phyloP scores from a whole-genome alignment of 106 monocot genomes.

The Dendrobium catenatum region DNA sequence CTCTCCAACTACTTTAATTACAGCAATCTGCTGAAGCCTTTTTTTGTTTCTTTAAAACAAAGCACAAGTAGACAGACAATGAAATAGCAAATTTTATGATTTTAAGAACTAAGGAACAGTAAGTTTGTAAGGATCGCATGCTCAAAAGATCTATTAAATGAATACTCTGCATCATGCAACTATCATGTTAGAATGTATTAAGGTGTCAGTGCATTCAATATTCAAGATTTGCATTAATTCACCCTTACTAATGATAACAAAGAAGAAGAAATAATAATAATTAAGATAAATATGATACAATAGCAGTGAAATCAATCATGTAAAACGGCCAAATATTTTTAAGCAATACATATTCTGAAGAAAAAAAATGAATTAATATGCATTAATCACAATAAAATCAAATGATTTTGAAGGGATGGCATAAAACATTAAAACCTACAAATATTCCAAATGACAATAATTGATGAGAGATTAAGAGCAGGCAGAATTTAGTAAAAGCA shows the following conservation, averaged over 20 bases:
- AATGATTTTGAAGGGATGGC: not conserved
- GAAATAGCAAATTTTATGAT: not conserved
- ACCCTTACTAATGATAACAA: not conserved
- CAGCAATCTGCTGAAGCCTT: no score
- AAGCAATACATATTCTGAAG: not conserved
- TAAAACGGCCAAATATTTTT: not conserved
- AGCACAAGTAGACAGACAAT: not conserved
- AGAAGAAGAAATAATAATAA: not conserved
- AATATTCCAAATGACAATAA: not conserved
- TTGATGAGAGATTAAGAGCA: not conserved
- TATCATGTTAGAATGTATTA: not conserved
- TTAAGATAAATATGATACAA: not conserved
- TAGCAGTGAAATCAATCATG: not conserved
- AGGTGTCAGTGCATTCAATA: not conserved
- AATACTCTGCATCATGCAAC: not conserved
- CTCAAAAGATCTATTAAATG: not conserved
- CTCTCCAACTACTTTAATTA: no score
- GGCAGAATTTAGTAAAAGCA: not conserved
- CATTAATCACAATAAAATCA: not conserved
- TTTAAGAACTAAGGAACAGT: not conserved
- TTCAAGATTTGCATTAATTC: not conserved
- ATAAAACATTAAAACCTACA: not conserved
- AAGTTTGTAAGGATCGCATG: not conserved
- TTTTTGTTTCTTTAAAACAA: no score
- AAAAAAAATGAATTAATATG: not conserved